Percentiles rank a stretch among this genome's conserved stretches.
Conservation (phyloP, 108 stramenopile genomes). For the Skeletonema tropicum region DNA sequence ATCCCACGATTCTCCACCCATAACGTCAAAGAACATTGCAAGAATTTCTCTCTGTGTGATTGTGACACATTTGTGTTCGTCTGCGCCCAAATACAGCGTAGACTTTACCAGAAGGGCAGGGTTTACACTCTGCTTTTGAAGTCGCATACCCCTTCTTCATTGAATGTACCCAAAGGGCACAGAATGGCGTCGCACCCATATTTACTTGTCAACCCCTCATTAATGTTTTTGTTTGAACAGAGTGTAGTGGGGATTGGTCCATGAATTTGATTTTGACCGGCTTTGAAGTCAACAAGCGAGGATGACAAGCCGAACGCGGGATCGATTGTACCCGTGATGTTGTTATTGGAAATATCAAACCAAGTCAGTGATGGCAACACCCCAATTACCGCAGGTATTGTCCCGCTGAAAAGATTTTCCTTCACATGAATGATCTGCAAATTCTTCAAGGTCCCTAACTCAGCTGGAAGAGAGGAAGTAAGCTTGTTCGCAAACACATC, state of each 20-base stretch:
- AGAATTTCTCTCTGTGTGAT: constrained; percentile 53
- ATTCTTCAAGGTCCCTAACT: constrained; percentile 12
- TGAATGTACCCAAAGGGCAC: constrained; percentile 66
- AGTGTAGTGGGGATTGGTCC: constrained; percentile 57
- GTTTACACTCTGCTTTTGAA: constrained; percentile 45
- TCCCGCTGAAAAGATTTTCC: constrained; percentile 59
- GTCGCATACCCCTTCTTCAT: constrained; percentile 55
- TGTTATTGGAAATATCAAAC: constrained; percentile 65
- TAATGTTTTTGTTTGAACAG: constrained; percentile 52
- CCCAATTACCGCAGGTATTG: constrained; percentile 51
- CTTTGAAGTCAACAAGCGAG: constrained; percentile 59
- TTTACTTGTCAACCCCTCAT: constrained; percentile 49
- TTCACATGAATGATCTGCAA: constrained; percentile 72
- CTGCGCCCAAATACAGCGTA: constrained; percentile 56
- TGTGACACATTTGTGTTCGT: constrained; percentile 15
- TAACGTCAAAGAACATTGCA: constrained; percentile 60
- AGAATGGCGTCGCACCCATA: constrained; percentile 65
- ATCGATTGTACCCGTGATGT: constrained; percentile 47
- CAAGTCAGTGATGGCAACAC: constrained; percentile 51
- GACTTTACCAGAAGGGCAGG: constrained; percentile 56
- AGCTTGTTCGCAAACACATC: constrained; percentile 68
- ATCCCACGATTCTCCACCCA: constrained; percentile 42
- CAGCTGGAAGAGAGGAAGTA: constrained; percentile 41
- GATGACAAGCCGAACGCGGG: constrained; percentile 33
- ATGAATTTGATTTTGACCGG: constrained; percentile 57